Base-by-base conservation (phyloP, 2,329 filamentous ascomycete species). In the Cordyceps cicadae region DNA sequence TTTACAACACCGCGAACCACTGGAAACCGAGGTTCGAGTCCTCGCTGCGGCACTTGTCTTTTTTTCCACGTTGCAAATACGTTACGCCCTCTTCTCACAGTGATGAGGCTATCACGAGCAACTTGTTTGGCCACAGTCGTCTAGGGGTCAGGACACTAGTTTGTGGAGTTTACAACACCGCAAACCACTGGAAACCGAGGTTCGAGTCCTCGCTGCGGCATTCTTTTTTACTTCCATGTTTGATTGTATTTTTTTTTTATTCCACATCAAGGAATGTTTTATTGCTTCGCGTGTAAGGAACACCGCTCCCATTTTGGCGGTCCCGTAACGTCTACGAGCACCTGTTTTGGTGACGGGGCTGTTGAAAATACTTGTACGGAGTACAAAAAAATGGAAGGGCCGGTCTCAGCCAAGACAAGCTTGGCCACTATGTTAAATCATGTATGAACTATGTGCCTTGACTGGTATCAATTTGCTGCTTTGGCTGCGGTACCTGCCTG, bases 1-100 rank as follows among this genome's bases (percentile, higher is more conserved):
- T 53, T 7, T 39, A 41, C 15, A 21, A 11, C 56, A 53, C 61
- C 51, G 51, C 37, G 50, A 68, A 64, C 61, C 67, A 69, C 67
- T 69, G 67, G 65, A 67, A 69, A 69, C 67, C 63, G 64, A 67
- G 64, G 68, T 69, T 70, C 67, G 67, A 70, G 65, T 70, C 66
- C 65, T 65, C 61, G 64, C 39, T 50, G 48, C 50, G 64, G 59
- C 64, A 65, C 39, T 43, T n/a, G 19, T 26, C 46, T 46, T 62
- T 49, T 62, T 62, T 63, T 48, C 39, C 39, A 43, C 34, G 34
- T 37, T 37, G 34, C 34, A 37, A 2, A 8, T 29, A 37, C 6
- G 2, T 34, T 34, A 34, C 32, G 32, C 34, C 8, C 3, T 37
- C 34, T 37, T 37, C 34, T 11, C 3, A 11, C 34, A 37, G 11